Evolutionary conservation across 2,329 filamentous ascomycete species (phyloP), one percentile per base, ranked within the genome.

Genomic region (Diaporthe batatas): DNA sequence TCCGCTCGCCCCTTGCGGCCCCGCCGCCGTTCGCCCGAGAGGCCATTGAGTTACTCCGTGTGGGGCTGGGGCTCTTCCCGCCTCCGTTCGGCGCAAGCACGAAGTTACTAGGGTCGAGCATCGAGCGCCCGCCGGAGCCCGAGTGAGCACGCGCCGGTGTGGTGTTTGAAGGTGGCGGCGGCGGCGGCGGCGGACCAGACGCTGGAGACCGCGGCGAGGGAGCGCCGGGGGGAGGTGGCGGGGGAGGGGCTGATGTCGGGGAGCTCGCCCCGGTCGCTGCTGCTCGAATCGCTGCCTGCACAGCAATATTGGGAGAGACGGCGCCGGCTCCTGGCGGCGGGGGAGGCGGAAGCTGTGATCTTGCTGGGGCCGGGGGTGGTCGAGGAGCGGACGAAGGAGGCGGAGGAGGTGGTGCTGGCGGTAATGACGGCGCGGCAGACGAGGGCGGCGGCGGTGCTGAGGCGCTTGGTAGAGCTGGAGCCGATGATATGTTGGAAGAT

Each of bases 51-150:
- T 78, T 78, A 74, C 75, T 82, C 53, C 82, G 82, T 6, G 84
- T 84, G 0, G 86, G 85, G 74, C 84, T 87, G 2, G 87, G 84
- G 29, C 83, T 85, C 75, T 87, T 88, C 39, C 81, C 77, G 29
- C 73, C 82, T 57, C 91, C 91, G 78, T 93, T 94, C 8, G 87
- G 84, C 25, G 87, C 87, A 55, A 95, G 85, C 0, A 94, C 96
- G 81, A 95, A 96, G 16, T 91, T 88, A 79, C 91, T 93, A 1
- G 94, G 89, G 79, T 96, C 92, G 18, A 96, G 84, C 86, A 93
- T 90, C 6, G 91, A 88, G 59, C 87, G 85, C 51, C 87, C 86
- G 81, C 91, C 79, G 77, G 81, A 44, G 79, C 82, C 34, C 78
- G 79, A 67, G 73, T 81, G 74, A 64, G 82, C 75, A 75, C 78